Evolutionary conservation across 495 filamentous ascomycete genomes (phyloP).

Genomic region (Massariosphaeria phaeospora): DNA sequence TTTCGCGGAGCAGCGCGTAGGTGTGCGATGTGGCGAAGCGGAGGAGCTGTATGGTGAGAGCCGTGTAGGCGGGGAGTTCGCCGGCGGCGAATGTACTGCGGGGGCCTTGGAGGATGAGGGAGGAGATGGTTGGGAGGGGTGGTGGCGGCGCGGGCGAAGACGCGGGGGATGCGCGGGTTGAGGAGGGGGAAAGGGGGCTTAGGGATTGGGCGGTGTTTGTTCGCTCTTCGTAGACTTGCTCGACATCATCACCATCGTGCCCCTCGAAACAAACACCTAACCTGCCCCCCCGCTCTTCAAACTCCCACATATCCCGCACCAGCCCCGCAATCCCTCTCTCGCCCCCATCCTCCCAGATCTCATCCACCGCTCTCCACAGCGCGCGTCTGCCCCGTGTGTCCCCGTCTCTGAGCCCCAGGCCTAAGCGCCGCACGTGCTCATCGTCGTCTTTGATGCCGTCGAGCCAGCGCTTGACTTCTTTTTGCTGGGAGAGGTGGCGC

Average conservation of each 20-base stretch:
- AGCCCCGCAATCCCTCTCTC: neutral
- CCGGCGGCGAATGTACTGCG: neutral
- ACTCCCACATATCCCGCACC: neutral
- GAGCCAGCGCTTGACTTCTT: neutral
- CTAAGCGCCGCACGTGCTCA: neutral
- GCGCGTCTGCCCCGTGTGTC: neutral
- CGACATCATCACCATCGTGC: neutral
- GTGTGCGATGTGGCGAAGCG: neutral
- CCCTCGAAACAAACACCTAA: neutral
- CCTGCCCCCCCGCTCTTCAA: neutral
- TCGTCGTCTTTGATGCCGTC: neutral
- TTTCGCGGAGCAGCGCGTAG: neutral
- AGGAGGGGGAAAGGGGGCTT: neutral
- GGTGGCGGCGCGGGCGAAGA: neutral
- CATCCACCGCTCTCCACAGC: neutral
- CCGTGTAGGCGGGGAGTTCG: neutral
- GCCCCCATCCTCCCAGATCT: neutral
- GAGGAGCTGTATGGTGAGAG: neutral
- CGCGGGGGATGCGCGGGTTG: neutral
- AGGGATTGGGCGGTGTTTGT: neutral
- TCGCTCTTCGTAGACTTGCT: neutral
- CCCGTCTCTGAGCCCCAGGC: neutral
- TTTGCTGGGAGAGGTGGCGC: no score
- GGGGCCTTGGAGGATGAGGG: conserved; percentile 1
- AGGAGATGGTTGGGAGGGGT: neutral